Evolutionary conservation across 148 eudicot species (phyloP).

Genomic region (Amaranthus cruentus): DNA sequence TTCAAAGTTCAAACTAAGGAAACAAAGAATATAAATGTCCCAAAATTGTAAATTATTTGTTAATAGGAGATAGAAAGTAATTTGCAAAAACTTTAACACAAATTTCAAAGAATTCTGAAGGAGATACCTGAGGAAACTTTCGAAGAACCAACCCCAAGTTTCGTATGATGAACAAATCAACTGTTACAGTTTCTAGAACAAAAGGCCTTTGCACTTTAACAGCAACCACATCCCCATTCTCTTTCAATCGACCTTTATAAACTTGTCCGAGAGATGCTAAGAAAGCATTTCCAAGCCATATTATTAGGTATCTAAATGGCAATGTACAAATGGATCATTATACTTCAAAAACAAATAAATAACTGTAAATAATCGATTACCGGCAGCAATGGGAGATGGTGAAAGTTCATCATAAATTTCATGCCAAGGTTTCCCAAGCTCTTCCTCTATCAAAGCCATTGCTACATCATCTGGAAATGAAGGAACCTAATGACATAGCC

Average conservation of each 20-base stretch:
- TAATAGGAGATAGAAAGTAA: too few species aligned
- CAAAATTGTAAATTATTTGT: too few species aligned
- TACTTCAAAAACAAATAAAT: not conserved
- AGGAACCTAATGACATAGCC: constrained; percentile 63
- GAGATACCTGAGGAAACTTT: constrained; percentile 86
- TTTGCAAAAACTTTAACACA: too few species aligned
- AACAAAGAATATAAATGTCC: too few species aligned
- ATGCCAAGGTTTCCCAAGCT: constrained; percentile 93
- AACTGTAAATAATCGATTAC: constrained; percentile 32
- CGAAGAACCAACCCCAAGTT: constrained; percentile 86
- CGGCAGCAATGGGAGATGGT: constrained; percentile 96
- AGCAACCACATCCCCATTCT: constrained; percentile 95
- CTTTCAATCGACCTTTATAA: constrained; percentile 91
- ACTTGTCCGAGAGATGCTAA: constrained; percentile 99
- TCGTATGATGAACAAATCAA: constrained; percentile 82
- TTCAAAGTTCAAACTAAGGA: not conserved
- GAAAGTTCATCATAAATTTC: constrained; percentile 88
- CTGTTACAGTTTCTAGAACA: constrained; percentile 95
- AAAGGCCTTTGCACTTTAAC: constrained; percentile 99
- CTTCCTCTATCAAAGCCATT: constrained; percentile 91
- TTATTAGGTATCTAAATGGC: not conserved
- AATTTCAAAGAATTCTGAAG: not conserved
- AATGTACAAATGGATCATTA: not conserved
- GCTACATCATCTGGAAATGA: constrained; percentile 98
- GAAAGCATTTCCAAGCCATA: constrained; percentile 21